Evolutionary conservation across 2,329 filamentous ascomycete species (phyloP).

Genomic region (Ophiocordyceps sinensis): DNA sequence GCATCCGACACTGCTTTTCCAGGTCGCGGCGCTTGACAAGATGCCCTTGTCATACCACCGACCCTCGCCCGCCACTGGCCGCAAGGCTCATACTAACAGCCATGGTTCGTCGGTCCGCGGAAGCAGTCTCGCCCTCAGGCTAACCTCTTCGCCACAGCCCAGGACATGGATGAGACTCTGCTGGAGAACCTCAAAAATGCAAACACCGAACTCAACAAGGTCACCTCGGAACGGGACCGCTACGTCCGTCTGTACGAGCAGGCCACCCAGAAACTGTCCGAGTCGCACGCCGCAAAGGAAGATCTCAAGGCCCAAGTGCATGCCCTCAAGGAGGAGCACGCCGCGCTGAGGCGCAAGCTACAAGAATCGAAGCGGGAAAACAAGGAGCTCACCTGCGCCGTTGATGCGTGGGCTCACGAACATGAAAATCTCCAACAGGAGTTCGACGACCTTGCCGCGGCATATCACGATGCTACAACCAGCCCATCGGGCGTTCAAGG

Average conservation of each 20-base stretch:
- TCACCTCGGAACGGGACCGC: constrained; percentile 8
- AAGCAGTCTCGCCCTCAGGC: background rate
- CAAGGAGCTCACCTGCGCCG: constrained; percentile 7
- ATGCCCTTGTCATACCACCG: constrained; percentile 6
- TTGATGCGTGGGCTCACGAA: constrained; percentile 4
- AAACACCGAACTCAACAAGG: constrained; percentile 12
- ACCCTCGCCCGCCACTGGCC: constrained; percentile 7
- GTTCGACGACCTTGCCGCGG: constrained; percentile 15
- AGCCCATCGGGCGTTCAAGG: constrained; percentile 2
- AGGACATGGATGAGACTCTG: constrained; percentile 6
- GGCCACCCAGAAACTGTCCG: constrained; percentile 15
- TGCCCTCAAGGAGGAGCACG: constrained; percentile 5
- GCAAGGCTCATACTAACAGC: constrained; percentile 2
- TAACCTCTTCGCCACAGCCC: background rate
- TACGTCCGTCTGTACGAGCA: constrained; percentile 13
- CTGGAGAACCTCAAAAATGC: constrained; percentile 8
- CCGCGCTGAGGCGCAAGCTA: constrained; percentile 8
- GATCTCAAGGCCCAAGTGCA: constrained; percentile 7
- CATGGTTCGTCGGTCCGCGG: constrained; percentile 2
- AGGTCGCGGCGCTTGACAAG: background rate
- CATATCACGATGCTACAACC: constrained; percentile 8
- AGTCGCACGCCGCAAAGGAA: constrained; percentile 8
- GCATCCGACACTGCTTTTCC: background rate
- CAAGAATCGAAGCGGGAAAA: constrained; percentile 13
- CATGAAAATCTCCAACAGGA: constrained; percentile 13